These are phyloP conservation scores for Saccharomycopsis crataegensis DNA, from an alignment of 1,139 yeast genomes.

Conservation along the genomic window DNA sequence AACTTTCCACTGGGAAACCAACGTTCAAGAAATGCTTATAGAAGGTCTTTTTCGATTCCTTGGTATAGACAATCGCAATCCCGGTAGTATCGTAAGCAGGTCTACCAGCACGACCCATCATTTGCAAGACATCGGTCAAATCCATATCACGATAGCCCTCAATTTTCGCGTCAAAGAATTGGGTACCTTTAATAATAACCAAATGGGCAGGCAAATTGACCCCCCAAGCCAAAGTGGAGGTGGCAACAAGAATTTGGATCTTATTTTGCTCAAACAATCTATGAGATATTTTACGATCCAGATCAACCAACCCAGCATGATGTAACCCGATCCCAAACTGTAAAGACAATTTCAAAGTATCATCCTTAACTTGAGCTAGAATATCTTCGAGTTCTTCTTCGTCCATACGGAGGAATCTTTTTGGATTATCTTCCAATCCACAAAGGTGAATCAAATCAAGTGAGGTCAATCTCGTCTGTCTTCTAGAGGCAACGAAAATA, in stretches of 20 bases:
- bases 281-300: slow-evolving; percentile 84
- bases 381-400: slow-evolving; percentile 69
- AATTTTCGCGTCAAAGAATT: slow-evolving; percentile 74
- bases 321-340: slow-evolving; percentile 97
- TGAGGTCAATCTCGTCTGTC: slow-evolving; percentile 95
- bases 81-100: slow-evolving; percentile 96
- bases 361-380: slow-evolving; percentile 71
- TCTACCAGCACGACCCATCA: slow-evolving; percentile 95
- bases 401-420: slow-evolving; percentile 71
- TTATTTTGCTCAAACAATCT: slow-evolving; percentile 76
- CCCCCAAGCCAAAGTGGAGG: slow-evolving; percentile 97
- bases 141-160: slow-evolving; percentile 84
- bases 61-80: slow-evolving; percentile 89
- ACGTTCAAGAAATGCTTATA: slow-evolving; percentile 90
- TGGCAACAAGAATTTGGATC: slow-evolving; percentile 85
- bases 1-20: slow-evolving; percentile 97
- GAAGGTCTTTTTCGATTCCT: slow-evolving; percentile 83
- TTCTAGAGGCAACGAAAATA: slow-evolving; percentile 92
- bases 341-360: slow-evolving; percentile 71
- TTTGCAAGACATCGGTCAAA: slow-evolving; percentile 81
- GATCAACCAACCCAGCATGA: slow-evolving; percentile 94
- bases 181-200: slow-evolving; percentile 91
- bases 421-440: slow-evolving; percentile 90
- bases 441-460: slow-evolving; percentile 86
- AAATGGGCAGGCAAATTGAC: slow-evolving; percentile 93